These are phyloP conservation scores for Candida tropicalis DNA, from an alignment of 1,139 yeast genomes.

Conservation along the genomic window DNA sequence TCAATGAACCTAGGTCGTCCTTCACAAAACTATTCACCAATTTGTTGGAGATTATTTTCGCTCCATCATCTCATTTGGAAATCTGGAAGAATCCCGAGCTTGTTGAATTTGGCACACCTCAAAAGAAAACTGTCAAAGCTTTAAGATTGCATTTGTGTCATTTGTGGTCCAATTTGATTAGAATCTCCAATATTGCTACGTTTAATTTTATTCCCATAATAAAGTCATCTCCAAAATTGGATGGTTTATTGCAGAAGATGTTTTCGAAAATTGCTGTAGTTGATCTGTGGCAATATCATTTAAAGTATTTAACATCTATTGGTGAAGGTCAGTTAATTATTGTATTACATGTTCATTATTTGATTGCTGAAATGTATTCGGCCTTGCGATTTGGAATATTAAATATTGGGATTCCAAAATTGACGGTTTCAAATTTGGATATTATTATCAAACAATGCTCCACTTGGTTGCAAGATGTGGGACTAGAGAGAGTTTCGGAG, in stretches of 20 bases:
- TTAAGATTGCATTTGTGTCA: constrained; percentile 36
- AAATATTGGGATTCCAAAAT: constrained; percentile 24
- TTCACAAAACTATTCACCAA: constrained; percentile 23
- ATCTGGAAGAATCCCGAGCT: constrained; percentile 43
- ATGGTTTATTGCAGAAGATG: constrained; percentile 22
- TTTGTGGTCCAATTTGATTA: constrained; percentile 40
- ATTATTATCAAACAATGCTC: constrained; percentile 24
- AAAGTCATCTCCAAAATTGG: constrained; percentile 26
- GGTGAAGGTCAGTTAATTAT: constrained; percentile 24
- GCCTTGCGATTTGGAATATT: constrained; percentile 29
- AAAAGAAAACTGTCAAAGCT: constrained; percentile 24
- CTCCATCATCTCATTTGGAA: constrained; percentile 21
- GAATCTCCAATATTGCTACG: constrained; percentile 35
- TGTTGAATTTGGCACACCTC: constrained; percentile 22
- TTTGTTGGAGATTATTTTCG: constrained; percentile 17
- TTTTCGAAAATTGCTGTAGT: constrained; percentile 30
- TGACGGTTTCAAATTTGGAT: constrained; percentile 28
- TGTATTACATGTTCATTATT: constrained; percentile 30
- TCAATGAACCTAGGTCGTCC: constrained; percentile 19
- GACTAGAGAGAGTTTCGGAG: constrained; percentile 18
- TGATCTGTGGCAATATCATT: constrained; percentile 28
- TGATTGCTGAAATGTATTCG: constrained; percentile 29
- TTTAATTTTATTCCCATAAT: constrained; percentile 31
- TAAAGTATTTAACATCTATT: constrained; percentile 24
- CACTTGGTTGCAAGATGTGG: constrained; percentile 28